Evolutionary conservation across 169 alveolate species (phyloP).

Genomic region (Eimeria sp.): DNA sequence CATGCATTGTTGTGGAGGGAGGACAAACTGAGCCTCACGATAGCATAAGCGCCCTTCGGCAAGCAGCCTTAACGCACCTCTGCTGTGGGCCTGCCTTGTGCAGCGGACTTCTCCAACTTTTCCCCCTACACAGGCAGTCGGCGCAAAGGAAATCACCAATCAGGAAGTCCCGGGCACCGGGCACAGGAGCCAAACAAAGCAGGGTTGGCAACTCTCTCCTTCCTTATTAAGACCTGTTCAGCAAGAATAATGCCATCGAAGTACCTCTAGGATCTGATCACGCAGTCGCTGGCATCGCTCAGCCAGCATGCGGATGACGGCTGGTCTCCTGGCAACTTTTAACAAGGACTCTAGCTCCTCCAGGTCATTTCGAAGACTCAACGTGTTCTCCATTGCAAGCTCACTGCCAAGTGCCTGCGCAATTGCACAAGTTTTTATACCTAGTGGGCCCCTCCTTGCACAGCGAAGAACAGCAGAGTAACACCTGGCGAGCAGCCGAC

Average conservation of each 20-base stretch:
- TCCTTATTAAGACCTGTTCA: background rate
- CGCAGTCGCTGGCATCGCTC: constrained; percentile 53
- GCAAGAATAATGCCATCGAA: background rate
- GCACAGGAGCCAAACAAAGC: background rate
- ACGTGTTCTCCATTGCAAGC: constrained; percentile 28
- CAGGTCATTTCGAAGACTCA: constrained; percentile 52
- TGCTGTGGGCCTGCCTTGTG: constrained; percentile 1
- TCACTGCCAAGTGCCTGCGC: background rate
- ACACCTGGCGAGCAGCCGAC: constrained; percentile 6
- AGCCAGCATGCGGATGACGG: background rate
- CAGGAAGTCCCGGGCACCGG: background rate
- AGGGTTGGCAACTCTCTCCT: background rate
- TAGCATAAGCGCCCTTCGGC: background rate
- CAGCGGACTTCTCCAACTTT: constrained; percentile 18
- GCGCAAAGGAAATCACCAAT: background rate
- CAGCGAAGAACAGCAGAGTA: background rate
- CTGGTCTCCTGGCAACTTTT: constrained; percentile 19
- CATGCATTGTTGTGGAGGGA: background rate
- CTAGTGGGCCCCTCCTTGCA: background rate
- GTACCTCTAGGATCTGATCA: constrained; percentile 50
- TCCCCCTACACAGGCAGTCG: constrained; percentile 15
- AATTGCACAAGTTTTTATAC: background rate
- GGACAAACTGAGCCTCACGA: background rate
- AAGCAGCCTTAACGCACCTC: constrained; percentile 15
- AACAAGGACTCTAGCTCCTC: constrained; percentile 49